Percentiles rank a stretch among this genome's conserved stretches.
Conservation (phyloP, 2,329 filamentous ascomycete species). For the Grosmannia huntii region DNA sequence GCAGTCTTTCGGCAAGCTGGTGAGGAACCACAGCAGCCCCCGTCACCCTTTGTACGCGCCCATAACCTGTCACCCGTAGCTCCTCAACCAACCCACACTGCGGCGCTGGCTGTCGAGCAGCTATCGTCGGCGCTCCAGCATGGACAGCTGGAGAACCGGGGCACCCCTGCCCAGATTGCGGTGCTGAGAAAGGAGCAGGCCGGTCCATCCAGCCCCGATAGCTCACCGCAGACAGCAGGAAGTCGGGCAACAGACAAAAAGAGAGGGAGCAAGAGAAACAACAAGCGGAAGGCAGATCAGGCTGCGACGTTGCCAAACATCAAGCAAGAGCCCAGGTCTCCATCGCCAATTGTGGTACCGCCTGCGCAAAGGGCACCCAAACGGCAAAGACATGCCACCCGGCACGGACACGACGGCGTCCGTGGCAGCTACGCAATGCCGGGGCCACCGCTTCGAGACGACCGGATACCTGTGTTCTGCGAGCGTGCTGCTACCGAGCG, state of each 20-base stretch:
- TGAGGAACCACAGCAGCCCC: not conserved
- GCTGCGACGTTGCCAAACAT: constrained; percentile 41
- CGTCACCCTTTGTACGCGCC: constrained; percentile 47
- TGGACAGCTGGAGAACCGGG: constrained; percentile 8
- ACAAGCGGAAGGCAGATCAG: constrained; percentile 37
- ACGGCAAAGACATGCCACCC: constrained; percentile 36
- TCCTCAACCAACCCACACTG: constrained; percentile 60
- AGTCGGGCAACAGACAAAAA: constrained; percentile 22
- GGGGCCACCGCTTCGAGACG: constrained; percentile 11
- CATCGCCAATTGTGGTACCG: constrained; percentile 42
- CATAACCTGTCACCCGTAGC: constrained; percentile 63
- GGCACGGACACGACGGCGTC: constrained; percentile 14
- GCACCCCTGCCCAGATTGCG: constrained; percentile 40
- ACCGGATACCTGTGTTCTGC: constrained; percentile 23
- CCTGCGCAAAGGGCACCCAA: constrained; percentile 43
- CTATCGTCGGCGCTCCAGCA: constrained; percentile 15
- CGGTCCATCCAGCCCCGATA: constrained; percentile 43
- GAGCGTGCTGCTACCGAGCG: constrained; percentile 17
- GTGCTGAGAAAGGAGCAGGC: constrained; percentile 38
- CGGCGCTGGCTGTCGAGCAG: constrained; percentile 33
- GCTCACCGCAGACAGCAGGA: constrained; percentile 36
- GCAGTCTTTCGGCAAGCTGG: not conserved
- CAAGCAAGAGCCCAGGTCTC: constrained; percentile 52
- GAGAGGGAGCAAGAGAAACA: constrained; percentile 42
- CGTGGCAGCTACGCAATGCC: constrained; percentile 20